Base-by-base conservation (phyloP, 2,329 filamentous ascomycete genomes). In the Plenodomus biglobosus region DNA sequence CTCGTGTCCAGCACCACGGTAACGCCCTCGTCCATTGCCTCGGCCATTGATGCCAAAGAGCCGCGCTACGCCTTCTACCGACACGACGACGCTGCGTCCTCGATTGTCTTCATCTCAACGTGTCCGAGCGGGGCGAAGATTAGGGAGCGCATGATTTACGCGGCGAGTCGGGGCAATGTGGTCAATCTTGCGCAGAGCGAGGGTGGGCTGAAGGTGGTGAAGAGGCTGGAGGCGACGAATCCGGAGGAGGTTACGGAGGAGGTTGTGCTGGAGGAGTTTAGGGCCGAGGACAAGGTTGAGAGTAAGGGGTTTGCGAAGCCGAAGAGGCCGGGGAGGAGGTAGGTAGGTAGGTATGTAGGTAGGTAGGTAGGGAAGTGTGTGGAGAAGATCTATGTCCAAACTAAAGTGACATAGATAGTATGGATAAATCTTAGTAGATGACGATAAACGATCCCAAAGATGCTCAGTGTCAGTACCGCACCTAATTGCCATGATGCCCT, bases 81-180 rank as follows among this genome's bases (percentile, higher is more conserved):
- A 21, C 88, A 85, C 69, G 80, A 86, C 64, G 79, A 80, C 36
- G 73, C 66, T 2, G 60, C 83, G 52, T 75, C 77, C 43, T 80
- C 77, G 2, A 76, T 92, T 40, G 77, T 92, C 5, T 94, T 94
- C 75, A 84, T 94, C 67, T 92, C 91, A 74, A 92, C 88, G 5
- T 91, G 88, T 69, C 90, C 90, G 0, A 76, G 81, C 0, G 81
- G 77, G 21, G 83, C 80, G 43, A 88, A 85, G 73, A 88, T 94
- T 75, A 92, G 90, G 75, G 86, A 88, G 73, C 80, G 88, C 55
- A 95, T 95, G 90, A 73, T 94, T 65, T 94, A 94, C 69, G 88
- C 89, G 19, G 82, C 80, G 44, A 80, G 78, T 49, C 77, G 82
- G 59, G 74, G 75, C 21, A 76, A 76, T 19, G 86, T 89, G 2